Percentiles rank a stretch among this genome's conserved stretches.
These are phyloP conservation scores for Inonotus hispidus DNA, from an alignment of 1,284 basidiomycete genomes.

Conservation along the genomic window DNA sequence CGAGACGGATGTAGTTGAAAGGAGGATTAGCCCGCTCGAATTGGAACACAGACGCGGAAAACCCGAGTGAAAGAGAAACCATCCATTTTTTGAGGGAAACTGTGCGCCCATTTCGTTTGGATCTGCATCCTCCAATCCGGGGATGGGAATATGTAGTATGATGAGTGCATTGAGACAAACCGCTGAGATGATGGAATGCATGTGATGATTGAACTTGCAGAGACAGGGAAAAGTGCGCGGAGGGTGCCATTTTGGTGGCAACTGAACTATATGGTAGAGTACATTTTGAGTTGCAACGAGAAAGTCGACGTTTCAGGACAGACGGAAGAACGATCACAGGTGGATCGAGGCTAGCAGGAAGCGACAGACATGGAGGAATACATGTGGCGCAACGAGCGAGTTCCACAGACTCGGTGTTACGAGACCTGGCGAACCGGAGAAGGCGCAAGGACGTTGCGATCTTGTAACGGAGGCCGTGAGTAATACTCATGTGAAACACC, in stretches of 20 bases:
- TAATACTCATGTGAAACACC: slow-evolving; percentile 70
- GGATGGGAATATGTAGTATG: slow-evolving; percentile 14
- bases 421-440: slow-evolving; percentile 18
- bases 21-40: slow-evolving; percentile 15
- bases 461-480: slow-evolving; percentile 61
- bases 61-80: slow-evolving; percentile 10
- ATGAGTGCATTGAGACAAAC: slow-evolving; percentile 22
- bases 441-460: slow-evolving; percentile 41
- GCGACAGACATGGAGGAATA: slow-evolving; percentile 3
- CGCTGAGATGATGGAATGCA: slow-evolving; percentile 22
- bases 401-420: slow-evolving; percentile 24
- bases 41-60: slow-evolving; percentile 16
- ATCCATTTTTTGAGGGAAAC: slow-evolving; percentile 3
- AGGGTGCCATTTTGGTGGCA: slow-evolving; percentile 14
- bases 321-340: slow-evolving; percentile 2
- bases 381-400: slow-evolving; percentile 28
- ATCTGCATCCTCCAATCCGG: slow-evolving; percentile 13
- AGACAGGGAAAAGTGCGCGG: slow-evolving; percentile 18
- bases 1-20: slow-evolving; percentile 9
- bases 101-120: slow-evolving; percentile 11
- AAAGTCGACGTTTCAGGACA: not conserved
- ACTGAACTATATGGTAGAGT: slow-evolving; percentile 20
- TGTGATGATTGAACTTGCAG: slow-evolving; percentile 32
- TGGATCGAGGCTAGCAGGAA: slow-evolving; percentile 1
- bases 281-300: slow-evolving; percentile 19